These are phyloP conservation scores for Paraphaeosphaeria minitans DNA, from an alignment of 2,329 filamentous ascomycete species.

Conservation along the genomic window DNA sequence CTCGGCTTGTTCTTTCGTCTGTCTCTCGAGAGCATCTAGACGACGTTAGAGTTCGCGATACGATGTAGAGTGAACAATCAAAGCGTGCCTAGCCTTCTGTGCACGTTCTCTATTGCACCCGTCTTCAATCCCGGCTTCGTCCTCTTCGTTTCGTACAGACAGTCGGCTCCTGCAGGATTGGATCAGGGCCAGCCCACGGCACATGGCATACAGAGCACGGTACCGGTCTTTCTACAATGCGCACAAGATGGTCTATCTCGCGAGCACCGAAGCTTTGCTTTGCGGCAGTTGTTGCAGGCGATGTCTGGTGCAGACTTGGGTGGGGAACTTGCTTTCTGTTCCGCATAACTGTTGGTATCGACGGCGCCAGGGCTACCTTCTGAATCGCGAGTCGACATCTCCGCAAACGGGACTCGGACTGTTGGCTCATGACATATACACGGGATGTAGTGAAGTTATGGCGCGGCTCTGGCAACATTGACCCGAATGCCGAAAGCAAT, in stretches of 20 bases:
- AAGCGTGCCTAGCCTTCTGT: conserved; percentile 20
- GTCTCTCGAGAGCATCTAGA: conserved; percentile 21
- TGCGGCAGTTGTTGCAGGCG: conserved; percentile 26
- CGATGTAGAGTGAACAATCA: background rate
- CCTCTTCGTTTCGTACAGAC: conserved; percentile 24
- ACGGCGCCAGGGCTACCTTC: background rate
- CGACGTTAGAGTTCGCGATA: background rate
- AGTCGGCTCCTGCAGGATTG: conserved; percentile 16
- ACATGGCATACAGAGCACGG: background rate
- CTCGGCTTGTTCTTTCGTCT: conserved; percentile 11
- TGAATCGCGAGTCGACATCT: conserved; percentile 3
- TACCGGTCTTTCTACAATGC: conserved; percentile 27
- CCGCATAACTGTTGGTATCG: background rate
- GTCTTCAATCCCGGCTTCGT: conserved; percentile 23
- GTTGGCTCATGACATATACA: background rate
- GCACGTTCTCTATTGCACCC: conserved; percentile 27
- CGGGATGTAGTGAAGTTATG: background rate
- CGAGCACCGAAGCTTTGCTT: conserved; percentile 25
- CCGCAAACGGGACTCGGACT: background rate
- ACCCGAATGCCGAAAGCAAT: background rate
- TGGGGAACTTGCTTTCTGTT: background rate
- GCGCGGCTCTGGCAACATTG: background rate
- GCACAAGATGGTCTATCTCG: conserved; percentile 21
- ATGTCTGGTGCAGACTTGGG: conserved; percentile 10
- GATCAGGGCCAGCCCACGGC: background rate